Conservation (phyloP, 805 yeast genomes). For the Candida qinlingensis region DNA sequence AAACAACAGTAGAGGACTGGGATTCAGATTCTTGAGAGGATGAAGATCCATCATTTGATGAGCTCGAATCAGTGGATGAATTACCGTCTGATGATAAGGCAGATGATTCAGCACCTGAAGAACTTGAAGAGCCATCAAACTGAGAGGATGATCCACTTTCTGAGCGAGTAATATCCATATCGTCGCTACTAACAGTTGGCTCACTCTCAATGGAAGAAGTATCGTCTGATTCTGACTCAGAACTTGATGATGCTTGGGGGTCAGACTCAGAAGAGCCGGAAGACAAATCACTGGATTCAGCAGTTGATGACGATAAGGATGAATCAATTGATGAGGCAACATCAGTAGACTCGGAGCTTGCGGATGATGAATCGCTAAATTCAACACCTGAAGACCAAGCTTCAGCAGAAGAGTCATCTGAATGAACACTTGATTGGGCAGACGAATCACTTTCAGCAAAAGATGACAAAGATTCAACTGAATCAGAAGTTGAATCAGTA, state of each 20-base stretch:
- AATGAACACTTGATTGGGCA: not conserved
- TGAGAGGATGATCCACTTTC: not conserved
- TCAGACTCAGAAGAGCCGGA: not conserved
- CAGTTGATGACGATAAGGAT: not conserved
- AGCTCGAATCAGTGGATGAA: not conserved
- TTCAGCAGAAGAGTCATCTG: not conserved
- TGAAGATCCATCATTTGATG: not conserved
- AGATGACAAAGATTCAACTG: not conserved
- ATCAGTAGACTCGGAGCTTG: too few relatives aligned
- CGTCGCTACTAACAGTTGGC: too few relatives aligned
- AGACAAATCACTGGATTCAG: not conserved
- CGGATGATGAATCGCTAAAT: too few relatives aligned
- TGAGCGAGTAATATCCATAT: not conserved
- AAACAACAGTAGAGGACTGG: not conserved
- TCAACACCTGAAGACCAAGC: not conserved
- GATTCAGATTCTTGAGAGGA: not conserved
- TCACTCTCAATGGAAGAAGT: too few relatives aligned
- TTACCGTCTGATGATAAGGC: not conserved
- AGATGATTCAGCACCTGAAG: not conserved
- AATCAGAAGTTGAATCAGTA: not conserved
- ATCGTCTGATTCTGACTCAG: not conserved
- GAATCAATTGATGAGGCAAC: not conserved
- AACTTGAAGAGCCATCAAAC: not conserved
- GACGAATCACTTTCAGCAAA: not conserved
- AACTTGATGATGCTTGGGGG: not conserved